These are phyloP conservation scores for Phoma herbarum DNA, from an alignment of 2,329 filamentous ascomycete species.

Conservation along the genomic window DNA sequence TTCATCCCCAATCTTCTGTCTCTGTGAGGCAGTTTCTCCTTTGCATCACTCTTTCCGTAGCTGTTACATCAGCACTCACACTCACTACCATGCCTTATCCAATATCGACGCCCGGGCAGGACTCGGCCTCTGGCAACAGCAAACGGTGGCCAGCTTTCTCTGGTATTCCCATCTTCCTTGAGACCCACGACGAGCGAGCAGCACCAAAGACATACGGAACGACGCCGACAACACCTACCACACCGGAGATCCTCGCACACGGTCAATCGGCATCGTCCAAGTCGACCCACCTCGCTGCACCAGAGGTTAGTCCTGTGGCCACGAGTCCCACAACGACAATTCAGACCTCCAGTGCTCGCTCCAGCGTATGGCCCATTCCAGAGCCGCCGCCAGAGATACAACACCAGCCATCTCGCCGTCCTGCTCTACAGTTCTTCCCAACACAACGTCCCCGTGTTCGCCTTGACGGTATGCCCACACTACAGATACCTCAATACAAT, in stretches of 20 bases:
- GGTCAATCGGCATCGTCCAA: conserved; percentile 12
- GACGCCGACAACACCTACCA: conserved; percentile 34
- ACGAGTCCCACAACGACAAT: conserved; percentile 33
- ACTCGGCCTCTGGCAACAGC: conserved; percentile 16
- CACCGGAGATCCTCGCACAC: conserved; percentile 22
- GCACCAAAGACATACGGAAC: conserved; percentile 30
- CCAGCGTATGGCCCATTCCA: conserved; percentile 31
- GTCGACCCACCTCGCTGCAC: neutral
- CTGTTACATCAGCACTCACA: conserved; percentile 10
- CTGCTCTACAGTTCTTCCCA: conserved; percentile 31
- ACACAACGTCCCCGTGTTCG: conserved; percentile 23
- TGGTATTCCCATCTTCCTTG: conserved; percentile 39
- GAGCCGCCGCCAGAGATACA: conserved; percentile 31
- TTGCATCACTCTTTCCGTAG: neutral
- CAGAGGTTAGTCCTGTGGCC: neutral
- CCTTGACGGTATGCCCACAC: conserved; percentile 14
- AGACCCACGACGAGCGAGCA: conserved; percentile 26
- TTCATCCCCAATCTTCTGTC: conserved; percentile 8
- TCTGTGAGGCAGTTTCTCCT: conserved; percentile 4
- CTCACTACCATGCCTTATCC: conserved; percentile 32
- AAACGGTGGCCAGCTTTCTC: conserved; percentile 34
- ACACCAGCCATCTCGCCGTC: conserved; percentile 16
- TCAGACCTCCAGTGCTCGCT: conserved; percentile 30
- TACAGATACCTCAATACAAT: conserved; percentile 16
- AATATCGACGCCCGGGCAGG: conserved; percentile 16